A percentile compares a stretch with the other conserved stretches of the same genome.
phyloP scores from a whole-genome alignment of 2,329 filamentous ascomycete genomes.

The Alternaria longipes region DNA sequence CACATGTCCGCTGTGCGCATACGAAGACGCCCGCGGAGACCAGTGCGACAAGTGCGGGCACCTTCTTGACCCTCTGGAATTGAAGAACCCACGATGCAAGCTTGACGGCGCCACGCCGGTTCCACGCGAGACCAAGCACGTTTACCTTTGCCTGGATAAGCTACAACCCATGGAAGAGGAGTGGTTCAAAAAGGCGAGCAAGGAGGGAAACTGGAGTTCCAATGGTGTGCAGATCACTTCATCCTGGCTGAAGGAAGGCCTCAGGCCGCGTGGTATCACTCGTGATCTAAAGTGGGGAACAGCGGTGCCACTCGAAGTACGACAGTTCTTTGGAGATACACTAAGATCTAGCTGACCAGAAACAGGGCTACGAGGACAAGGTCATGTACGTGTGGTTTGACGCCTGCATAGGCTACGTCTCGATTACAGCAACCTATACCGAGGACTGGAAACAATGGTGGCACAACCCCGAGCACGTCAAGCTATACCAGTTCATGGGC shows the following conservation, averaged over 20 bases:
- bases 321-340: neutral
- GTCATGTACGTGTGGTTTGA: constrained; percentile 96
- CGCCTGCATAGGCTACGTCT: constrained; percentile 93
- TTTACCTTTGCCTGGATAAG: constrained; percentile 87
- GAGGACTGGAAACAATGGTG: constrained; percentile 94
- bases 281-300: constrained; percentile 92
- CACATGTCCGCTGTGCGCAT: constrained; percentile 74
- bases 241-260: constrained; percentile 82
- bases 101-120: constrained; percentile 85
- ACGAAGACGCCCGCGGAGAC: constrained; percentile 62
- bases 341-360: constrained; percentile 15
- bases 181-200: constrained; percentile 79
- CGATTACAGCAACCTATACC: constrained; percentile 91
- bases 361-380: constrained; percentile 70
- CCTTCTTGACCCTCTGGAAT: constrained; percentile 59
- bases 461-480: constrained; percentile 86
- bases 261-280: constrained; percentile 88
- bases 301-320: constrained; percentile 62
- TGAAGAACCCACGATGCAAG: constrained; percentile 79
- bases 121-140: constrained; percentile 83
- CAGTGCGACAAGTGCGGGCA: constrained; percentile 63
- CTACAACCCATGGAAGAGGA: constrained; percentile 78
- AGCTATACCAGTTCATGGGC: constrained; percentile 91
- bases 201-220: constrained; percentile 77
- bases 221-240: constrained; percentile 81